Evolutionary conservation across 208 protist species (phyloP).

Genomic region (Leptomonas pyrrhocoris): DNA sequence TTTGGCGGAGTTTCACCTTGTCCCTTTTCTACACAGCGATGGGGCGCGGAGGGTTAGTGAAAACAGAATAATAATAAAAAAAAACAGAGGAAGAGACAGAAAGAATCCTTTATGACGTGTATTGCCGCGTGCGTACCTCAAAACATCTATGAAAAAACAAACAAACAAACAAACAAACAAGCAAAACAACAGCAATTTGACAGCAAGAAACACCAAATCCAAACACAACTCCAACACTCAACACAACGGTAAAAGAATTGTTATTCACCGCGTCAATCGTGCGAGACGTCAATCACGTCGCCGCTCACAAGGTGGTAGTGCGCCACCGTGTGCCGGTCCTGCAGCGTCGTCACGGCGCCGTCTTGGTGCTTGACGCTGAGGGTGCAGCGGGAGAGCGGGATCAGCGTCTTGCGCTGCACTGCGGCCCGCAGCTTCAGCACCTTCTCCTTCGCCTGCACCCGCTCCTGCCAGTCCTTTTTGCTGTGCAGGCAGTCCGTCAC

Average conservation of each 20-base stretch:
- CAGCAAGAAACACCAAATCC: not conserved
- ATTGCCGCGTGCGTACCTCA: too few relatives aligned
- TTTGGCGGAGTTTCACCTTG: too few relatives aligned
- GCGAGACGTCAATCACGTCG: slow-evolving; percentile 71
- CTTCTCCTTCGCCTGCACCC: slow-evolving; percentile 65
- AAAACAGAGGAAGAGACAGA: not conserved
- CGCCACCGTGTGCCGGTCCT: slow-evolving; percentile 72
- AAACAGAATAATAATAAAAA: not conserved
- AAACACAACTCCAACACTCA: too few relatives aligned
- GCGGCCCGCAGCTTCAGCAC: slow-evolving; percentile 74
- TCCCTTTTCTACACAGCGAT: too few relatives aligned
- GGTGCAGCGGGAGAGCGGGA: slow-evolving; percentile 82
- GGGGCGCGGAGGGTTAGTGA: not conserved
- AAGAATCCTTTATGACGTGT: too few relatives aligned
- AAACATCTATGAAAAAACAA: too few relatives aligned
- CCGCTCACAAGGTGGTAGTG: slow-evolving; percentile 78
- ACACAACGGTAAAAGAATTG: too few relatives aligned
- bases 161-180: too few relatives aligned
- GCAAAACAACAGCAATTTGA: not conserved
- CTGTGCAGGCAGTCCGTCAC: slow-evolving; percentile 42
- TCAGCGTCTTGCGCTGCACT: slow-evolving; percentile 82
- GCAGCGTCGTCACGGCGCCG: slow-evolving; percentile 30
- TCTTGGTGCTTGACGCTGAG: slow-evolving; percentile 37
- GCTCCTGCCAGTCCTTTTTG: slow-evolving; percentile 72
- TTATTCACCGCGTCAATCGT: slow-evolving; percentile 47